Percentiles rank a stretch among this genome's conserved stretches.
Conservation (phyloP, 306 rosid genomes). For the Ormosia emarginata region DNA sequence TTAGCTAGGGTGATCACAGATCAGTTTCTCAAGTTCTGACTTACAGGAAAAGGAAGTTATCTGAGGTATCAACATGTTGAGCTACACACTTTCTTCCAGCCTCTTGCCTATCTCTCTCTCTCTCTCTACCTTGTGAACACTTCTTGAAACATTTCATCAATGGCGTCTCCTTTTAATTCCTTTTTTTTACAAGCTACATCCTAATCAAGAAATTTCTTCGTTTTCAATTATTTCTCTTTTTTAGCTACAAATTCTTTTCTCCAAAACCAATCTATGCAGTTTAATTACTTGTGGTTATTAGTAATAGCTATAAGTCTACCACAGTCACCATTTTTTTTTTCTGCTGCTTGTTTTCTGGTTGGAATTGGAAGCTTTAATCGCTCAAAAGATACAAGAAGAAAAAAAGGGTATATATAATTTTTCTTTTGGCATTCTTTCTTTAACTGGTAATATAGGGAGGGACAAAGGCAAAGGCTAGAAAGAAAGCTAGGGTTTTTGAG, state of each 20-base stretch:
- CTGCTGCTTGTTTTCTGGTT: background rate
- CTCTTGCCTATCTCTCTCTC: background rate
- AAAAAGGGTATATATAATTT: too few relatives aligned
- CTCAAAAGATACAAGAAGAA: too few relatives aligned
- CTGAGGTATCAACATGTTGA: constrained; percentile 16
- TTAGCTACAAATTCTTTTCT: background rate
- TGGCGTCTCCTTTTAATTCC: background rate
- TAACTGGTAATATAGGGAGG: background rate
- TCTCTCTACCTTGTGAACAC: background rate
- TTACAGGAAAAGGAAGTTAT: constrained; percentile 11
- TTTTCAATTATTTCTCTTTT: background rate
- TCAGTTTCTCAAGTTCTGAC: background rate
- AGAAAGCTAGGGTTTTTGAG: background rate
- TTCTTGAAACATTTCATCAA: constrained; percentile 10
- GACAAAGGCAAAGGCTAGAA: background rate
- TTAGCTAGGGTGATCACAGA: background rate
- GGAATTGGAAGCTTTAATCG: background rate
- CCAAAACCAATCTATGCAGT: background rate
- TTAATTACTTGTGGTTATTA: background rate
- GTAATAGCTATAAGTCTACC: background rate
- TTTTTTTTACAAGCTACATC: background rate
- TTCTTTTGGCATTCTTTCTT: background rate
- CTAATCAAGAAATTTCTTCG: constrained; percentile 12
- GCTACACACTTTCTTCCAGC: background rate
- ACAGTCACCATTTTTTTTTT: background rate